A percentile compares a stretch with the other conserved stretches of the same genome.
These are phyloP conservation scores for Penicillium sp. DNA, from an alignment of 2,329 filamentous ascomycete species.

Conservation along the genomic window DNA sequence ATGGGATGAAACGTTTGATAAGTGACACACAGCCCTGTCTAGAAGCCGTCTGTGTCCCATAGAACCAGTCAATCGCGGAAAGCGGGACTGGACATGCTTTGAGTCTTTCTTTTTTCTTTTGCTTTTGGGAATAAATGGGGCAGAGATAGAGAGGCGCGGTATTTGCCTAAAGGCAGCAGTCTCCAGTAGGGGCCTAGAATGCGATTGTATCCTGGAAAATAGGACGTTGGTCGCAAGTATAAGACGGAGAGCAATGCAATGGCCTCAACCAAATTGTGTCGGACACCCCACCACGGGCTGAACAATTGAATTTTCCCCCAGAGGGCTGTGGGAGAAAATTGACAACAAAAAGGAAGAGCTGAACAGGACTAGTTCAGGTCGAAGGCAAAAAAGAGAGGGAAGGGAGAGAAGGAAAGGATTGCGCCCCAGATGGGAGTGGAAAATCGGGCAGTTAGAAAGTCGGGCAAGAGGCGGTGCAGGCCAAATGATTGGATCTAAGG, in stretches of 20 bases:
- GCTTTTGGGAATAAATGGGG: background rate
- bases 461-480: constrained; percentile 23
- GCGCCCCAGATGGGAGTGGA: constrained; percentile 12
- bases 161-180: background rate
- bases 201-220: constrained; percentile 12
- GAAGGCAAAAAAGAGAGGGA: background rate
- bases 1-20: constrained; percentile 31
- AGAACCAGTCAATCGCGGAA: constrained; percentile 25
- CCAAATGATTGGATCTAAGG: constrained; percentile 24
- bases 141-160: background rate
- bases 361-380: constrained; percentile 11
- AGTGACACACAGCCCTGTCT: constrained; percentile 29
- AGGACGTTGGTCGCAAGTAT: constrained; percentile 14
- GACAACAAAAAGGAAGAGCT: constrained; percentile 11
- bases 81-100: constrained; percentile 22
- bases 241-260: constrained; percentile 1
- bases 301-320: constrained; percentile 13
- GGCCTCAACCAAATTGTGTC: background rate
- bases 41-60: constrained; percentile 28
- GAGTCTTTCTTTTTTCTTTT: background rate
- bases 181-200: background rate
- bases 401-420: constrained; percentile 5
- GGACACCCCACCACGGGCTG: constrained; percentile 19
- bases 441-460: constrained; percentile 24
- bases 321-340: background rate